phyloP scores from a whole-genome alignment of 2,329 filamentous ascomycete species.

The Aspergillus pseudoglaucus region DNA sequence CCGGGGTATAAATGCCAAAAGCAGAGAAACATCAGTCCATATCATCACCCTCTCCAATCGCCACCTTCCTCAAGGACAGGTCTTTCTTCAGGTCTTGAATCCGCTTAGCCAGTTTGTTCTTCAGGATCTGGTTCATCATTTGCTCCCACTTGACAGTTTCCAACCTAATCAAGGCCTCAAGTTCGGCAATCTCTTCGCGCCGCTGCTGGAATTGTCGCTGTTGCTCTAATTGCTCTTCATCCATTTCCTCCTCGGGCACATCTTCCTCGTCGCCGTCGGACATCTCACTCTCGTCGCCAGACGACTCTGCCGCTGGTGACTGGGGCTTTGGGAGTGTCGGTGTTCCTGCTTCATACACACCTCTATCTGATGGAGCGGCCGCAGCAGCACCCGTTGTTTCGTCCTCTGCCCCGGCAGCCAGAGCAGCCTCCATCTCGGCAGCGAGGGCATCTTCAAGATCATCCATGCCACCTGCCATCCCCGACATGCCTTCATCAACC shows the following conservation, averaged over 20 bases:
- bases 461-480: constrained; percentile 25
- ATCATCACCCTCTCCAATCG: constrained; percentile 32
- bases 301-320: constrained; percentile 31
- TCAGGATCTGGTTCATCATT: constrained; percentile 35
- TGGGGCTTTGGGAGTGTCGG: constrained; percentile 27
- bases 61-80: constrained; percentile 38
- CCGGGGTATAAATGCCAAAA: neutral
- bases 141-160: constrained; percentile 36
- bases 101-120: constrained; percentile 38
- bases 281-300: constrained; percentile 36
- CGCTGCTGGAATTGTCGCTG: constrained; percentile 38
- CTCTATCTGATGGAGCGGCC: constrained; percentile 9
- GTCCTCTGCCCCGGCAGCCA: constrained; percentile 34
- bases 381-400: constrained; percentile 12
- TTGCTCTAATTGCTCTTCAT: constrained; percentile 39
- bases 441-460: constrained; percentile 37
- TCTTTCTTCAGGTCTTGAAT: constrained; percentile 40
- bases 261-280: constrained; percentile 31
- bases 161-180: constrained; percentile 33
- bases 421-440: constrained; percentile 39
- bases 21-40: constrained; percentile 18
- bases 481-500: constrained; percentile 38
- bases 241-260: constrained; percentile 31
- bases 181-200: constrained; percentile 39
- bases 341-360: constrained; percentile 25